Evolutionary conservation across 108 stramenopile species (phyloP).

Genomic region (Schizochytrium sp.): DNA sequence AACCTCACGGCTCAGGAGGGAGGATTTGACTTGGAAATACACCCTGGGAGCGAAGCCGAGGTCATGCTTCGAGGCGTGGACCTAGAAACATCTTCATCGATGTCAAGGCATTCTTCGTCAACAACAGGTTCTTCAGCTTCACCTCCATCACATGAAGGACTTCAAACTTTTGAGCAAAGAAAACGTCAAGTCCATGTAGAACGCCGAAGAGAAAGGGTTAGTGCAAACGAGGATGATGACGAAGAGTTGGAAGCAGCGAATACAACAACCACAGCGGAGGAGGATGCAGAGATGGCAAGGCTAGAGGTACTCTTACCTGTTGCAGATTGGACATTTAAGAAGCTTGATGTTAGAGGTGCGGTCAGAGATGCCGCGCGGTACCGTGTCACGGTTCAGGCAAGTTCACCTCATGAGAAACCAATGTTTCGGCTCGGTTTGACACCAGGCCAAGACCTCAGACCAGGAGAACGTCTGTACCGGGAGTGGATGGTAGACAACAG

Average conservation of each 20-base stretch:
- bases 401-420: neutral
- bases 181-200: too few species aligned
- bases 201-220: too few species aligned
- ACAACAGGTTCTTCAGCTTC: too few species aligned
- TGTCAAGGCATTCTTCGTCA: too few species aligned
- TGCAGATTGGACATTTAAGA: neutral
- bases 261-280: too few species aligned
- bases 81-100: too few species aligned
- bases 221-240: too few species aligned
- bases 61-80: too few species aligned
- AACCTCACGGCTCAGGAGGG: neutral
- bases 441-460: neutral
- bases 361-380: neutral
- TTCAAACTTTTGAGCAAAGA: too few species aligned
- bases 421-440: slow-evolving; percentile 3
- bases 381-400: neutral
- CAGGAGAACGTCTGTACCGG: neutral
- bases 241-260: too few species aligned
- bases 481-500: slow-evolving; percentile 60
- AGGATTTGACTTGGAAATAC: neutral
- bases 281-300: neutral
- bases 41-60: neutral
- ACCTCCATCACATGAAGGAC: too few species aligned
- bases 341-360: neutral
- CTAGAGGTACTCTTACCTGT: neutral